These are phyloP conservation scores for Pichia ethanolica DNA, from an alignment of 805 yeast genomes.

Conservation along the genomic window DNA sequence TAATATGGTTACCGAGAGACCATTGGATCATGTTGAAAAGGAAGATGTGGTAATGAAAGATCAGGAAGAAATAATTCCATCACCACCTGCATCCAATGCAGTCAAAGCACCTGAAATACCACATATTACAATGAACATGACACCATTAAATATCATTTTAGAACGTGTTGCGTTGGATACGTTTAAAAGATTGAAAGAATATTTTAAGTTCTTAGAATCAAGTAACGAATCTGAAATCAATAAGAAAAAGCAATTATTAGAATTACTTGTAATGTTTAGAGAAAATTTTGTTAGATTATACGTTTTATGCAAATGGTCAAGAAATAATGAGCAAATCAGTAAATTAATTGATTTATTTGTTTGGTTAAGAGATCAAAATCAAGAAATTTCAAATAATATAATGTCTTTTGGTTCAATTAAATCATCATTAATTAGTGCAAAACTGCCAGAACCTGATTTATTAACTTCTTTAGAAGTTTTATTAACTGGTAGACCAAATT, in stretches of 20 bases:
- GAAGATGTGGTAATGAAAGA: too few species aligned
- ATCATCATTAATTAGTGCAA: conserved; percentile 74
- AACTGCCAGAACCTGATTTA: conserved; percentile 86
- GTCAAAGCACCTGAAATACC: conserved; percentile 37
- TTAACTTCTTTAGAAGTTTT: conserved; percentile 83
- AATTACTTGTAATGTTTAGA: conserved; percentile 61
- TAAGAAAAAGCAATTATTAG: conserved; percentile 63
- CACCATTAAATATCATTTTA: conserved; percentile 55
- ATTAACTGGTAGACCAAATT: conserved; percentile 65
- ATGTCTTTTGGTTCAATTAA: conserved; percentile 63
- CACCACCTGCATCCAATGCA: background rate
- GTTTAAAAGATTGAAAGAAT: conserved; percentile 52
- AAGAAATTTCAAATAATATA: conserved; percentile 55
- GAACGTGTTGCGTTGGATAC: conserved; percentile 54
- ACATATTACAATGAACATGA: conserved; percentile 64
- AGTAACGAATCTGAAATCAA: conserved; percentile 45
- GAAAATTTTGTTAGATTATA: conserved; percentile 80
- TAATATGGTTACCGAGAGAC: background rate
- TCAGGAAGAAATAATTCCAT: too few species aligned
- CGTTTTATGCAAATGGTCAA: conserved; percentile 86
- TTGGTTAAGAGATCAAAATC: conserved; percentile 76
- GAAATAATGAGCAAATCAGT: conserved; percentile 61
- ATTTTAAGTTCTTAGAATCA: conserved; percentile 52
- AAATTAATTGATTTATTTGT: conserved; percentile 77
- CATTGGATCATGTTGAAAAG: background rate